Base-by-base conservation (phyloP, 2,329 filamentous ascomycete species). In the Cladosporium cucumerinum region DNA sequence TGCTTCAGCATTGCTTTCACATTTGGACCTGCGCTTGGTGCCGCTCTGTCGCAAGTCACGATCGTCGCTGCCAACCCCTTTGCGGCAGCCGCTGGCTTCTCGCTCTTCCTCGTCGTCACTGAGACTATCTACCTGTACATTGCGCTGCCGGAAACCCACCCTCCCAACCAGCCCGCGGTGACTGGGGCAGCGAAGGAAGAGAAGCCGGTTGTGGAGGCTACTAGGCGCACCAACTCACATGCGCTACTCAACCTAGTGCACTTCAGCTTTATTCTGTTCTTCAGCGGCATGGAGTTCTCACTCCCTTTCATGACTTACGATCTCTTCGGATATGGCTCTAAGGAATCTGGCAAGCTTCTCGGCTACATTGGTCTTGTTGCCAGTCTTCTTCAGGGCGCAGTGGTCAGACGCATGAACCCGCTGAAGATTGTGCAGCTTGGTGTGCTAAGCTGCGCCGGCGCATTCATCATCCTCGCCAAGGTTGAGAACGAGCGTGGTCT, bases 1-100 rank as follows among this genome's bases (percentile, higher is more conserved):
- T 98, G 95, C 80, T 99, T 99, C 80, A 96, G 92, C 67, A 89
- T 99, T 70, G 95, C 95, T 21, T 99, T 99, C 76, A 99, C 95
- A 0, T 96, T 97, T 75, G 95, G 95, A 0, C 95, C 95, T 0
- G 93, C 93, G 11, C 84, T 99, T 8, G 95, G 95, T 66, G 95
- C 95, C 2, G 94, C 88, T 76, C 82, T 99, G 25, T 90, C 91
- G 68, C 89, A 86, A 60, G 87, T 97, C 67, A 87, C 87, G 16
- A 87, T 87, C 5, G 89, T 98, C 26, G 87, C 89, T 3, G 89
- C 89, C 28, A 99, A 99, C 75, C 95, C 95, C 0, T 99, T 99
- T 77, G 94, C 93, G 7, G 92, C 92, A 0, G 93, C 95, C 0
- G 95, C 95, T 0, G 91, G 90, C 0, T 92, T 98, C 69, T 96